A percentile compares a stretch with the other conserved stretches of the same genome.
These are phyloP conservation scores for Paecilomyces dactylethromorphus DNA, from an alignment of 2,329 filamentous ascomycete genomes.

Conservation along the genomic window DNA sequence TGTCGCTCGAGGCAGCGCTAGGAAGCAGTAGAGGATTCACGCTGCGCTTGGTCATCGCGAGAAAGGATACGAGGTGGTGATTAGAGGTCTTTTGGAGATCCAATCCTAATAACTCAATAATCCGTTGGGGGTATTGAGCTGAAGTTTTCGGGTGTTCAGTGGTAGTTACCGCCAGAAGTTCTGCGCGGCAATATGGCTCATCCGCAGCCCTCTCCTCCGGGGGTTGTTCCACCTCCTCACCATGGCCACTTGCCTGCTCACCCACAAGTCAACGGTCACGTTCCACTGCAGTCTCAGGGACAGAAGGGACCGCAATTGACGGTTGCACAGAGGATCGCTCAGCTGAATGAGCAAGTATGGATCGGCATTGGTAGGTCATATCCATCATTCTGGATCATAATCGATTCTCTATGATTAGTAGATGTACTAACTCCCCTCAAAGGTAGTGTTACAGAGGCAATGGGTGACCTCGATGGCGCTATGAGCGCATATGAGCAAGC, in stretches of 20 bases:
- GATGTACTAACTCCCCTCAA: slow-evolving; percentile 11
- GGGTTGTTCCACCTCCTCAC: slow-evolving; percentile 60
- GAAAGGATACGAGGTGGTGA: not conserved
- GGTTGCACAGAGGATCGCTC: slow-evolving; percentile 66
- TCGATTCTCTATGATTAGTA: not conserved
- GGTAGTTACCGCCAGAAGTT: not conserved
- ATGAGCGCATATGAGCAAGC: slow-evolving; percentile 88
- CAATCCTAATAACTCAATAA: not conserved
- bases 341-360: slow-evolving; percentile 84
- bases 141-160: slow-evolving; percentile 8
- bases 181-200: slow-evolving; percentile 55
- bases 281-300: slow-evolving; percentile 39
- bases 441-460: slow-evolving; percentile 81
- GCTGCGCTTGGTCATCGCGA: not conserved
- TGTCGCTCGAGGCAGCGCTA: not conserved
- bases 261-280: slow-evolving; percentile 48
- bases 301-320: slow-evolving; percentile 54
- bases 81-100: not conserved
- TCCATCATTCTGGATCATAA: slow-evolving; percentile 3
- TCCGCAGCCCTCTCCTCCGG: slow-evolving; percentile 74
- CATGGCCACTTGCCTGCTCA: slow-evolving; percentile 61
- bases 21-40: not conserved
- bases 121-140: not conserved
- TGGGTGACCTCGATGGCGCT: slow-evolving; percentile 83
- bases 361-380: slow-evolving; percentile 72